phyloP scores from a whole-genome alignment of 768 basidiomycete species.

The Mycena chlorophos region DNA sequence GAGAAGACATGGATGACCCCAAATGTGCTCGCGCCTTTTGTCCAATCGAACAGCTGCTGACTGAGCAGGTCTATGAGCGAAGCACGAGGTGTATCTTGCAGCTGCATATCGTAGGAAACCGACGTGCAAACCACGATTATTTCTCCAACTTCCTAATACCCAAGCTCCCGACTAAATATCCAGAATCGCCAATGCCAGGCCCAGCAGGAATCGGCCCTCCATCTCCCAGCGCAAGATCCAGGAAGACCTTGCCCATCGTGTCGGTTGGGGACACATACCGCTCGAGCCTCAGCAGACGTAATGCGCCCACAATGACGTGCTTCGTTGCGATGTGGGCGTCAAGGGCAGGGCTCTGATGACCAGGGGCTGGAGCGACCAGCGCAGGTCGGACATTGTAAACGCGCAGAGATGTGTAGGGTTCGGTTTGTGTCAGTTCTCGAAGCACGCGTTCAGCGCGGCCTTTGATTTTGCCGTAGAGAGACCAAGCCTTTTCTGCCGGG shows the following conservation, averaged over 20 bases:
- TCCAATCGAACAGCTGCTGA: too few species aligned
- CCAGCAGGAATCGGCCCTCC: slow-evolving; percentile 25
- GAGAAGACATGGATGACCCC: too few species aligned
- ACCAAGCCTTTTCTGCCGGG: slow-evolving; percentile 24
- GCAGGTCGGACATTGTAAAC: slow-evolving; percentile 28
- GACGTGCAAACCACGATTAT: too few species aligned
- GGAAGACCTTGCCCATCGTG: slow-evolving; percentile 23
- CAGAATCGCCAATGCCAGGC: slow-evolving; percentile 25
- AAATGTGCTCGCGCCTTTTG: too few species aligned
- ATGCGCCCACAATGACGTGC: background rate
- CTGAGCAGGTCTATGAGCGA: too few species aligned
- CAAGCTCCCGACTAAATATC: too few species aligned
- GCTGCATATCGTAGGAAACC: too few species aligned
- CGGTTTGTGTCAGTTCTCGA: slow-evolving; percentile 11
- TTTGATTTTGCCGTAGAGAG: slow-evolving; percentile 28
- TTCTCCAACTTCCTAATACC: too few species aligned
- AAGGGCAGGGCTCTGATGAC: background rate
- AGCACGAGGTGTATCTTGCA: too few species aligned
- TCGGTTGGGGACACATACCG: slow-evolving; percentile 19
- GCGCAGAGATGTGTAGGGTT: slow-evolving; percentile 14
- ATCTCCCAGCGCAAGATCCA: slow-evolving; percentile 25
- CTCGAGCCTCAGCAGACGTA: slow-evolving; percentile 1
- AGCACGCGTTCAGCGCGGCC: slow-evolving; percentile 28
- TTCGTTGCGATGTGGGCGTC: background rate
- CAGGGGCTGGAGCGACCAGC: slow-evolving; percentile 13